These are phyloP conservation scores for Hypoxylon fragiforme DNA, from an alignment of 495 filamentous ascomycete genomes.

Conservation along the genomic window DNA sequence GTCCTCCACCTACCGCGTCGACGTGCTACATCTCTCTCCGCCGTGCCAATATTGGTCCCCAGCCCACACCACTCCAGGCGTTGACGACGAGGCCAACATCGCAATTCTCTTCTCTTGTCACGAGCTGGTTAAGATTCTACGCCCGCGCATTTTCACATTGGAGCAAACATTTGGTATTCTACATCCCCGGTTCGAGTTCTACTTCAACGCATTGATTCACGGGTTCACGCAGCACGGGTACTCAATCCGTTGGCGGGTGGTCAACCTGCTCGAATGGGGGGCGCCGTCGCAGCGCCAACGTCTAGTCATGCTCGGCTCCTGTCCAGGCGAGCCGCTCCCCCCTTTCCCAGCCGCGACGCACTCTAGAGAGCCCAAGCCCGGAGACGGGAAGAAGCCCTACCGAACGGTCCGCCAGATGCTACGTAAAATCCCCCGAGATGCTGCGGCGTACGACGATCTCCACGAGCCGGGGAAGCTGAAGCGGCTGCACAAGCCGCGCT, in stretches of 20 bases:
- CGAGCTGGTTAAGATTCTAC: constrained; percentile 59
- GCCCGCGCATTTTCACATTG: constrained; percentile 75
- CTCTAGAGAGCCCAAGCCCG: constrained; percentile 38
- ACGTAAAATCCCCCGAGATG: constrained; percentile 39
- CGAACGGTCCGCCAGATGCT: constrained; percentile 38
- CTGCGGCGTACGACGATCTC: constrained; percentile 51
- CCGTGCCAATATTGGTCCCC: constrained; percentile 85
- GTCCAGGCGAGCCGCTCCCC: constrained; percentile 75
- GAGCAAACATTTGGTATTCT: constrained; percentile 79
- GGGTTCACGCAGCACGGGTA: constrained; percentile 69
- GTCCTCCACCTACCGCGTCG: constrained; percentile 48
- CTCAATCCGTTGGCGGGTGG: constrained; percentile 61
- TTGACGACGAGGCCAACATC: constrained; percentile 73
- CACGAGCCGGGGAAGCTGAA: constrained; percentile 36
- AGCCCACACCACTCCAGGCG: constrained; percentile 66
- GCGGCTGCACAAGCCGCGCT: constrained; percentile 38
- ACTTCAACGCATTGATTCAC: constrained; percentile 64
- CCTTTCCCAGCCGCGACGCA: constrained; percentile 71
- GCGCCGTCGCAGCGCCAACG: constrained; percentile 51
- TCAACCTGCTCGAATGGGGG: constrained; percentile 52
- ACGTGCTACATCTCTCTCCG: constrained; percentile 79
- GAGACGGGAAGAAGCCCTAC: constrained; percentile 49
- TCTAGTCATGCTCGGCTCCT: constrained; percentile 77
- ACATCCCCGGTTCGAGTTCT: constrained; percentile 50
- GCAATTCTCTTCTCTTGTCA: constrained; percentile 68